These are phyloP conservation scores for Waltergamsia citrina DNA, from an alignment of 2,329 filamentous ascomycete species.

Conservation along the genomic window DNA sequence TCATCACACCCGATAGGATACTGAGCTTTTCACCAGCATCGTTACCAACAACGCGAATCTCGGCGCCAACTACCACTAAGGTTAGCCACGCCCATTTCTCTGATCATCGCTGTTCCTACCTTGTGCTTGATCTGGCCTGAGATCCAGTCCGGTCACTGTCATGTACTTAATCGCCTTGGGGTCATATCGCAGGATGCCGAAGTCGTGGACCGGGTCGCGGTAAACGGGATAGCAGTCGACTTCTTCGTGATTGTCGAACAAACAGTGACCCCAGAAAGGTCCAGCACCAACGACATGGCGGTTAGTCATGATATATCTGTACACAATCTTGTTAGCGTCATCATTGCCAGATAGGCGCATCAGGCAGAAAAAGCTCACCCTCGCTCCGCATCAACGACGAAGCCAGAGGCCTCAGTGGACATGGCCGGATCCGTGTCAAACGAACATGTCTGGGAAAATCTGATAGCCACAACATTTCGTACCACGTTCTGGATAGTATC, in stretches of 20 bases:
- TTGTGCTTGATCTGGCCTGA: conserved; percentile 78
- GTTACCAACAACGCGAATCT: conserved; percentile 96
- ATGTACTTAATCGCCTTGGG: conserved; percentile 96
- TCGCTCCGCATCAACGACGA: conserved; percentile 89
- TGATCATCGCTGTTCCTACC: conserved; percentile 24
- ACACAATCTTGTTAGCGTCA: not conserved
- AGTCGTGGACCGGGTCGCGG: conserved; percentile 96
- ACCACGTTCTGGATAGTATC: conserved; percentile 91
- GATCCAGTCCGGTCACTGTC: conserved; percentile 68
- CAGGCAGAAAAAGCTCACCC: conserved; percentile 43
- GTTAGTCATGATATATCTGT: conserved; percentile 72
- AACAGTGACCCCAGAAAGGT: conserved; percentile 95
- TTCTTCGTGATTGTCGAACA: conserved; percentile 97
- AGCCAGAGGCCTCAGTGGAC: conserved; percentile 92
- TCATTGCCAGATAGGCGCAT: not conserved
- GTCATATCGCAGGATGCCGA: conserved; percentile 93
- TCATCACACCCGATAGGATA: conserved; percentile 95
- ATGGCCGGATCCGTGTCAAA: conserved; percentile 96
- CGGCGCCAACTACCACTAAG: conserved; percentile 58
- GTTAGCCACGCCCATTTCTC: conserved; percentile 1
- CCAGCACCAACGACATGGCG: conserved; percentile 90
- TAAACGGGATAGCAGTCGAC: conserved; percentile 96
- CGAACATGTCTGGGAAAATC: conserved; percentile 95
- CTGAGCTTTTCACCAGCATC: conserved; percentile 97
- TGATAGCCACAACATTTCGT: conserved; percentile 93